Conservation (phyloP, 768 basidiomycete species). For the Tulasnella sp. region DNA sequence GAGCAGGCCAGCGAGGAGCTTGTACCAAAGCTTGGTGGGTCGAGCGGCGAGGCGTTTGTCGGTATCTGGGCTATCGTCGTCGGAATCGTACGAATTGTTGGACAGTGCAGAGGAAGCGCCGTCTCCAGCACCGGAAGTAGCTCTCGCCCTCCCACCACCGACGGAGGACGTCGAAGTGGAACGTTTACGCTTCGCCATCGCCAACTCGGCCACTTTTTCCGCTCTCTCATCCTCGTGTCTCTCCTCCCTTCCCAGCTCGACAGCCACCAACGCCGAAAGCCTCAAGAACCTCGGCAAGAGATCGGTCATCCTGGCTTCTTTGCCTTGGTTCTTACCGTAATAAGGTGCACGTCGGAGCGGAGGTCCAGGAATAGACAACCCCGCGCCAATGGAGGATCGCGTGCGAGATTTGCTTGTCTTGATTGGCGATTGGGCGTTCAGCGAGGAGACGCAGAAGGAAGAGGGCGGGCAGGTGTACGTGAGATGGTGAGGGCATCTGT, state of each 20-base stretch:
- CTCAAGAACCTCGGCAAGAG: conserved; percentile 51
- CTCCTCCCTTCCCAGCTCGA: conserved; percentile 66
- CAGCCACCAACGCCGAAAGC: conserved; percentile 69
- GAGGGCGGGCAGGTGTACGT: conserved; percentile 9
- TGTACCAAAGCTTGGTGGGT: conserved; percentile 75
- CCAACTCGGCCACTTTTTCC: conserved; percentile 28
- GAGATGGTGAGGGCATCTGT: conserved; percentile 14
- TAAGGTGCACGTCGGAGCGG: conserved; percentile 9
- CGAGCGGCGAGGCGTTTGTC: conserved; percentile 12
- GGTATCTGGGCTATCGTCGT: background rate
- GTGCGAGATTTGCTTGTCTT: conserved; percentile 1
- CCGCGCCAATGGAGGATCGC: conserved; percentile 22
- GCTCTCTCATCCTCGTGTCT: conserved; percentile 39
- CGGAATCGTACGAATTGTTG: conserved; percentile 8
- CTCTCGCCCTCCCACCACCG: background rate
- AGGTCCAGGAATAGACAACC: conserved; percentile 14
- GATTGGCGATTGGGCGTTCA: background rate
- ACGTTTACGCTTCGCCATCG: background rate
- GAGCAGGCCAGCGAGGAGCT: conserved; percentile 64
- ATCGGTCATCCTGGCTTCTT: conserved; percentile 22
- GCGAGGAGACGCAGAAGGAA: conserved; percentile 14
- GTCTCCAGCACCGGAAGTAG: conserved; percentile 7
- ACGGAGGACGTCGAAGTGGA: background rate
- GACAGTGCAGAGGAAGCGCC: background rate
- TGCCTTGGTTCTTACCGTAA: conserved; percentile 2